These are phyloP conservation scores for Solanum medicagineum DNA, from an alignment of 257 asterid genomes.

Conservation along the genomic window DNA sequence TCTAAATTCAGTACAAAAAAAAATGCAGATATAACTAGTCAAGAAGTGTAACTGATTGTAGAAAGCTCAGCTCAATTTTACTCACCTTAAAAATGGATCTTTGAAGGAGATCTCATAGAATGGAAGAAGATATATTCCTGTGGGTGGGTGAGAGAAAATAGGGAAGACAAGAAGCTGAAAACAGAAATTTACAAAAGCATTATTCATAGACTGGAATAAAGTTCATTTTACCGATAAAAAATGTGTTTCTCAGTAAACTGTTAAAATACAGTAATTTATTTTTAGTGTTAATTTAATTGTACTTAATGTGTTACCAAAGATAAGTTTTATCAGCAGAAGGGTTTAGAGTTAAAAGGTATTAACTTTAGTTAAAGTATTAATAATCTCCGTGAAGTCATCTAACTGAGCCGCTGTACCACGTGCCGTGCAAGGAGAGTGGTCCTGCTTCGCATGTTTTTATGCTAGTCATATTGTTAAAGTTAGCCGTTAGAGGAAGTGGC, in stretches of 20 bases:
- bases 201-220: background rate
- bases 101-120: constrained; percentile 7
- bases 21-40: background rate
- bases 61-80: background rate
- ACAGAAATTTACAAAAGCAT: background rate
- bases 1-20: background rate
- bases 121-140: background rate
- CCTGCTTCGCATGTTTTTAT: background rate
- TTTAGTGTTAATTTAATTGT: background rate
- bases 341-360: background rate
- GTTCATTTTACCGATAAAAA: background rate
- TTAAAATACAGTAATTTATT: background rate
- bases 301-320: background rate
- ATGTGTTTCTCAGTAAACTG: background rate
- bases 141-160: background rate
- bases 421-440: background rate
- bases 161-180: background rate
- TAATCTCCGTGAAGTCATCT: background rate
- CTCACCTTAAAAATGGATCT: constrained; percentile 1
- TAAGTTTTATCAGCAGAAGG: background rate
- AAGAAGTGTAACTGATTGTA: background rate
- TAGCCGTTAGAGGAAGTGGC: background rate
- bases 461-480: background rate
- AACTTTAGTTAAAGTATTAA: background rate
- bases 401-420: background rate